phyloP scores from a whole-genome alignment of 345 rosid genomes.

The Eucalyptus shirleyi region DNA sequence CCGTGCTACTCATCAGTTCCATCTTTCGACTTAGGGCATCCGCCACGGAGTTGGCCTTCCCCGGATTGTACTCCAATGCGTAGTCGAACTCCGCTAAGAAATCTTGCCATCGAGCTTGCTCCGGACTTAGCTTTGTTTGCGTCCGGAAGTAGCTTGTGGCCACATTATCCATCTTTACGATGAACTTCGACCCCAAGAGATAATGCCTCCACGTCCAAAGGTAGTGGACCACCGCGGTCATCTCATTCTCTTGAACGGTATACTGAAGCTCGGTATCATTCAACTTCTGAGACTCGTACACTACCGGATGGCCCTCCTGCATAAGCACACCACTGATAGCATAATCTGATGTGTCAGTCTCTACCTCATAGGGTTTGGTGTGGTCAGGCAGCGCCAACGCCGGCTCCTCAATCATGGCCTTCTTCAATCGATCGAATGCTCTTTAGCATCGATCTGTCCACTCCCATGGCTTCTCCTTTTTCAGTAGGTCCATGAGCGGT shows the following conservation, averaged over 20 bases:
- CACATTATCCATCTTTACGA: too few species aligned
- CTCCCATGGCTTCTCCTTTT: too few species aligned
- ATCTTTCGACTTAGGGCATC: accelerated
- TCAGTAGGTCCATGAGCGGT: accelerated
- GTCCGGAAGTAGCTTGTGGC: accelerated
- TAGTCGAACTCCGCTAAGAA: accelerated
- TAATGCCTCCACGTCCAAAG: too few species aligned
- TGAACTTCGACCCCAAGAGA: too few species aligned
- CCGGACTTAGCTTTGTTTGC: accelerated
- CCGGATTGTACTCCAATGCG: accelerated
- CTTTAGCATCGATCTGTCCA: too few species aligned
- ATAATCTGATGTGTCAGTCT: accelerated
- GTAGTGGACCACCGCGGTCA: accelerated
- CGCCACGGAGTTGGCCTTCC: accelerated
- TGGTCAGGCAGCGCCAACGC: accelerated
- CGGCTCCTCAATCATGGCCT: accelerated
- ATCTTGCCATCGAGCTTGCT: too few species aligned
- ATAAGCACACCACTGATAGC: too few species aligned
- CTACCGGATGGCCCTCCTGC: accelerated
- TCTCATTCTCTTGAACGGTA: too few species aligned
- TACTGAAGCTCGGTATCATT: accelerated
- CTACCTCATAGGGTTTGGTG: too few species aligned
- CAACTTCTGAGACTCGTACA: accelerated
- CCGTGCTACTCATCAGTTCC: accelerated
- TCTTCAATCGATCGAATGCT: too few species aligned